phyloP scores from a whole-genome alignment of 495 filamentous ascomycete genomes.

The Lasiosphaeria ovina region DNA sequence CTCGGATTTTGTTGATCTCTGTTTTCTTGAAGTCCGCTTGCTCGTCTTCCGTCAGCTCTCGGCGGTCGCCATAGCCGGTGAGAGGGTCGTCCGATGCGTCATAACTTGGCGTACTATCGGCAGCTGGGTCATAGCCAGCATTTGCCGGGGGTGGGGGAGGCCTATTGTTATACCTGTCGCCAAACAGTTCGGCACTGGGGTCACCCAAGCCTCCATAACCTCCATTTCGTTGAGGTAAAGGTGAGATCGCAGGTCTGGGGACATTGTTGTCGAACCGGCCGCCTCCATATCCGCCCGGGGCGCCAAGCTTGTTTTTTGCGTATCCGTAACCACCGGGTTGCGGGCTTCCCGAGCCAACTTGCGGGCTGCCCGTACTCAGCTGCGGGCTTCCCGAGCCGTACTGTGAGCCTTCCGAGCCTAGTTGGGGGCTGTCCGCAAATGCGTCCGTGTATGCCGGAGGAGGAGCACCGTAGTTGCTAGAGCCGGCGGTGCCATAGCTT shows the following conservation, averaged over 20 bases:
- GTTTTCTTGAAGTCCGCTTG: conserved; percentile 22
- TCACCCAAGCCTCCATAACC: conserved; percentile 72
- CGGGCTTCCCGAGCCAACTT: conserved; percentile 1
- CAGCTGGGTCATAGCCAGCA: background rate
- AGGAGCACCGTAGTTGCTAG: conserved; percentile 27
- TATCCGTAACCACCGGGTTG: conserved; percentile 41
- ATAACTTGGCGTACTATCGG: background rate
- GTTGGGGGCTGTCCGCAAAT: background rate
- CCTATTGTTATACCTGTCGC: conserved; percentile 1
- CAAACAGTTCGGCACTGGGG: conserved; percentile 48
- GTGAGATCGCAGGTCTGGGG: background rate
- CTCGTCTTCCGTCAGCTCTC: conserved; percentile 68
- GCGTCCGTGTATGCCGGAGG: conserved; percentile 18
- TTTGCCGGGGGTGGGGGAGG: background rate
- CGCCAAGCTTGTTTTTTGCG: conserved; percentile 59
- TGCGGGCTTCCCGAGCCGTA: conserved; percentile 12
- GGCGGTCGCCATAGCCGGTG: conserved; percentile 62
- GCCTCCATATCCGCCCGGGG: conserved; percentile 61
- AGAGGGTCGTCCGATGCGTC: conserved; percentile 36
- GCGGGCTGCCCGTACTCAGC: conserved; percentile 2
- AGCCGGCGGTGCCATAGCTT: background rate
- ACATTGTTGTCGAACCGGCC: conserved; percentile 53
- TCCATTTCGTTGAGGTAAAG: conserved; percentile 48
- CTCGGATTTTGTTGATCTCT: background rate
- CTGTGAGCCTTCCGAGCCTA: background rate